These are phyloP conservation scores for Nephelium lappaceum DNA, from an alignment of 345 rosid species.

Conservation along the genomic window DNA sequence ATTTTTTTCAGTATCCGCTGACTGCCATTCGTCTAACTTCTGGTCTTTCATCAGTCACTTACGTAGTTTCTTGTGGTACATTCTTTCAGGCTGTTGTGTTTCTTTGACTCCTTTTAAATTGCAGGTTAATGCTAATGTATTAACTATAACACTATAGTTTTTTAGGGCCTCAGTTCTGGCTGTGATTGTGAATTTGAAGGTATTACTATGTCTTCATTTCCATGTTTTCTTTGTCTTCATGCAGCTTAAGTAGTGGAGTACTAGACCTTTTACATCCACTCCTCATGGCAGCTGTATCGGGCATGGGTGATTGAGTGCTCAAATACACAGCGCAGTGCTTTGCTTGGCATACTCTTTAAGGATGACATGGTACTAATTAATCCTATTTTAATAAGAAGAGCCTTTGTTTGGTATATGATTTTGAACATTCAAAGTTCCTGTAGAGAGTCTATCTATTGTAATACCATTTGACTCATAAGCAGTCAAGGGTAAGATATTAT, in stretches of 20 bases:
- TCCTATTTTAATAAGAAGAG: neutral
- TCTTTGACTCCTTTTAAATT: constrained; percentile 65
- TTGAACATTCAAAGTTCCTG: too few relatives aligned
- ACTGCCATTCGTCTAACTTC: constrained; percentile 72
- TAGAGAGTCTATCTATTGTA: neutral
- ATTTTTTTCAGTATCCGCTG: constrained; percentile 63
- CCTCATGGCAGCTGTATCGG: constrained; percentile 77
- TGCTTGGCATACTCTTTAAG: constrained; percentile 83
- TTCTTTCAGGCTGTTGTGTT: constrained; percentile 70
- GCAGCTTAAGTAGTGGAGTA: constrained; percentile 63
- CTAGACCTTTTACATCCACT: constrained; percentile 63
- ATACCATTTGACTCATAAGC: neutral
- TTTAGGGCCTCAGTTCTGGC: neutral
- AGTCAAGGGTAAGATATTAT: neutral
- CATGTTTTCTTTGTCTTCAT: constrained; percentile 14
- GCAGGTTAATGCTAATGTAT: constrained; percentile 48
- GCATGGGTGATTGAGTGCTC: constrained; percentile 82
- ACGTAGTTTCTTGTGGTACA: constrained; percentile 58
- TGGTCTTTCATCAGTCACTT: constrained; percentile 54
- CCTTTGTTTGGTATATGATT: neutral
- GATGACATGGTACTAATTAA: constrained; percentile 55
- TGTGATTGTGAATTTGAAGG: neutral
- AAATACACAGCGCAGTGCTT: constrained; percentile 88
- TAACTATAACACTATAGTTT: neutral
- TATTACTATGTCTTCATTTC: constrained; percentile 15